Percentiles rank a stretch among this genome's conserved stretches.
Evolutionary conservation across 2,329 filamentous ascomycete species (phyloP).

Genomic region (Fusarium sp.): DNA sequence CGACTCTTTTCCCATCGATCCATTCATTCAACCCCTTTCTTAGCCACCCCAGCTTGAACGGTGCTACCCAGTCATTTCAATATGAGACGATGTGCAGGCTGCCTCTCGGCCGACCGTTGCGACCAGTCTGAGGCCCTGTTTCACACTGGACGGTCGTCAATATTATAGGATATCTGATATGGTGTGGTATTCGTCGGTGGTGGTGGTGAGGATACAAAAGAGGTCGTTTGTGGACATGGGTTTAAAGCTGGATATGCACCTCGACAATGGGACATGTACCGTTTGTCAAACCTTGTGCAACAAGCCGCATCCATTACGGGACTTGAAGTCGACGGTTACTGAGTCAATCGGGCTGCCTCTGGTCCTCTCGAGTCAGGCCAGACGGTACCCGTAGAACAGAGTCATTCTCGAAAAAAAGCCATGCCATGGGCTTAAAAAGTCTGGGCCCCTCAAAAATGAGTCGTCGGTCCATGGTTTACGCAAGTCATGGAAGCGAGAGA

Average conservation of each 20-base stretch:
- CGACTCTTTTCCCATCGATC: conserved; percentile 27
- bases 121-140: conserved; percentile 23
- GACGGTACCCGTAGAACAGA: neutral
- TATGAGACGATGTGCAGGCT: conserved; percentile 12
- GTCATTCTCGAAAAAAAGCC: conserved; percentile 12
- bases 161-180: conserved; percentile 1
- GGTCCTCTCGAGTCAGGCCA: conserved; percentile 29
- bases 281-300: conserved; percentile 17
- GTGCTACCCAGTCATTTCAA: conserved; percentile 28
- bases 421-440: neutral
- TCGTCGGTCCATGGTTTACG: conserved; percentile 6
- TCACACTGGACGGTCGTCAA: neutral
- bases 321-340: neutral
- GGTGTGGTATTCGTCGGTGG: neutral
- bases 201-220: neutral
- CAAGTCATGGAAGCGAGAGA: neutral
- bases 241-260: neutral
- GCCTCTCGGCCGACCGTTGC: conserved; percentile 15
- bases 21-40: conserved; percentile 12
- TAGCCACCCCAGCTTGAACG: conserved; percentile 19
- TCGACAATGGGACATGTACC: conserved; percentile 2
- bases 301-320: neutral
- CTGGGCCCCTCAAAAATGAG: conserved; percentile 7
- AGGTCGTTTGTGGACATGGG: neutral
- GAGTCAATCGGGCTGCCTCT: conserved; percentile 32